Base-by-base conservation (phyloP, 352 stramenopile genomes). In the Pelagophyceae sp. region DNA sequence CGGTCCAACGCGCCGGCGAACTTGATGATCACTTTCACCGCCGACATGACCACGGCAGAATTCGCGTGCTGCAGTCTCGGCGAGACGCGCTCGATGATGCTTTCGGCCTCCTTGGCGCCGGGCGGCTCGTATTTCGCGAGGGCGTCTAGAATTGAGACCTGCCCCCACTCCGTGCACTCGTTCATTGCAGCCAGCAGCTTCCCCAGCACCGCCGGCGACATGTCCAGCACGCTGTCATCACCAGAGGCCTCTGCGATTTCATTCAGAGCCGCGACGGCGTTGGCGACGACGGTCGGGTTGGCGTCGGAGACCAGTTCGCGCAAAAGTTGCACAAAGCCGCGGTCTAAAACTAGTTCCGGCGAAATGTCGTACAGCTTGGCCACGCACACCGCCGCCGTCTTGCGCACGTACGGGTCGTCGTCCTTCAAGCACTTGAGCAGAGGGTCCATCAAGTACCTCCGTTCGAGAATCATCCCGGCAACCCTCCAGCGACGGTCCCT, bases 281-380 rank as follows among this genome's bases (percentile, higher is more conserved):
- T 99, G 40, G 96, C 95, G 23, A 99, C 96, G 31, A 99, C 94
- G 20, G 90, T 97, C 54, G 94, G 95, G 80, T 99, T 99, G 25
- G 94, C 95, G 84, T 99, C 96, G 31, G 89, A 96, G 74, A 99
- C 98, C 27, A 99, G 85, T 77, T 99, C 95, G 72, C 96, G 90
- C n/a, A 99, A 85, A 79, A 96, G 95, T 79, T 96, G 90, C 5
- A 98, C 80, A 75, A 91, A 91, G 27, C 94, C 94, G 76, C 97
- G 91, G 79, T 98, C 94, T 60, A 97, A 91, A 0, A 99, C 95
- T 60, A 99, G 87, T 45, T 95, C 90, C 0, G 96, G 94, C 75
- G 96, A 97, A 86, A 99, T 99, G 82, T 99, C 95, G 85, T 99
- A 99, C 25, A 99, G 89, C 85, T 99, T 99, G 63, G 95, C 96